Base-by-base conservation (phyloP, 164 flowering plant genomes). In the Chimonanthus praecox region DNA sequence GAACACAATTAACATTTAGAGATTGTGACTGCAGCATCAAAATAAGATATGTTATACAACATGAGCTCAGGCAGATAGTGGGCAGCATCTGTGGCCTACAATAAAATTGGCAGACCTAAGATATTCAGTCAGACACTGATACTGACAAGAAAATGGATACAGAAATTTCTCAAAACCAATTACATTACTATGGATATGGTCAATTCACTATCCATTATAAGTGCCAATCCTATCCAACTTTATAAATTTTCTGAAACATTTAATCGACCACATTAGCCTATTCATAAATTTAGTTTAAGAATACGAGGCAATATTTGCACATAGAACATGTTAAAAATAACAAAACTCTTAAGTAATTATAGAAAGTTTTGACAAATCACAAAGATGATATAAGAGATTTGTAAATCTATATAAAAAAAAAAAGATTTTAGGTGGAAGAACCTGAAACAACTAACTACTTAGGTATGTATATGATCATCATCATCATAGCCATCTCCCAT, bases 1-100 rank as follows among this genome's bases (percentile, higher is more conserved):
- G 71, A 67, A 73, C 49, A 80, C 65, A 51, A 48, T 63, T 21
- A 72, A 20, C 47, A 74, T 43, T 48, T 46, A 18, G 10, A 48
- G 49, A 7, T 45, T 43, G 7, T 43, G 1, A 66, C 47, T 54
- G 11, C 48, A 66, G 18, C 46, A 66, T 33, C 48, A 66, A 45
- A 47, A 64, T 3, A 64, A 64, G 43, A 33, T 44, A 66, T 4
- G 16, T 45, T 45, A n/a, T 66, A 45, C 11, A 13, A 66, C 6
- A 33, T 44, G n/a, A 43, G 11, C 20, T 45, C 68, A 66, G 43
- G 16, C 48, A 45, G 48, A 66, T 11, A 15, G 8, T 45, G 7
- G 43, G 6, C 45, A 66, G 43, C 60, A 11, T 54, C 16, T 54
- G 60, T 54, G 60, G 8, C 60, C 60, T 11, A 54, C 60, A 13